Evolutionary conservation across 106 monocot species (phyloP).

Genomic region (Dioscorea zingiberensis): DNA sequence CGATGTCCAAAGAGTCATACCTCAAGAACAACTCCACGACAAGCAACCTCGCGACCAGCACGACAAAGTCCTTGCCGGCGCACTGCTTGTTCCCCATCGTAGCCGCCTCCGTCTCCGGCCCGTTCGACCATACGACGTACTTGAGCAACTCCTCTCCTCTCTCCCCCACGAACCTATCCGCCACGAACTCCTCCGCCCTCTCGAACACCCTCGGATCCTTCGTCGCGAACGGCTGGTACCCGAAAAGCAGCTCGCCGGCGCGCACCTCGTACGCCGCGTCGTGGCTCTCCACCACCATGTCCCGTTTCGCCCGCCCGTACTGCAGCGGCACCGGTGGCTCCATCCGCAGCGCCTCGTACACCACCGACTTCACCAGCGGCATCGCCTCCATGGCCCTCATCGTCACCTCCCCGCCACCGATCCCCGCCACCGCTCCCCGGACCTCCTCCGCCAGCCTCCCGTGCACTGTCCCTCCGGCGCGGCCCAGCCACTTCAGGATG

Average conservation of each 20-base stretch:
- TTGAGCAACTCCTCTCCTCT: conserved; percentile 43
- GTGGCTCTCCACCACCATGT: conserved; percentile 75
- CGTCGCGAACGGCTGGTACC: conserved; percentile 94
- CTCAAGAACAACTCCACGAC: conserved; percentile 64
- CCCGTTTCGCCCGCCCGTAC: conserved; percentile 69
- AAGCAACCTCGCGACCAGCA: conserved; percentile 57
- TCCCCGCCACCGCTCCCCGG: conserved; percentile 48
- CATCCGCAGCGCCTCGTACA: conserved; percentile 81
- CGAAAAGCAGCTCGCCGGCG: conserved; percentile 82
- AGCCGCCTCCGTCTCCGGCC: conserved; percentile 72
- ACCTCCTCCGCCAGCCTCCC: conserved; percentile 65
- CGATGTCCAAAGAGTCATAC: conserved; percentile 69
- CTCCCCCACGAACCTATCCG: conserved; percentile 73
- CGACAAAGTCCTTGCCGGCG: conserved; percentile 91
- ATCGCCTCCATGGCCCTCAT: conserved; percentile 51
- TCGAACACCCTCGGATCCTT: conserved; percentile 77
- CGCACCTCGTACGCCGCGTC: conserved; percentile 62
- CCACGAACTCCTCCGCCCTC: conserved; percentile 62
- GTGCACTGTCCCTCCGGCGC: conserved; percentile 47
- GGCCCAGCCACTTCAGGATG: conserved; percentile 62
- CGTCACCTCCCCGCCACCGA: conserved; percentile 38
- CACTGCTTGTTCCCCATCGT: conserved; percentile 87
- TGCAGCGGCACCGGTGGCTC: conserved; percentile 92
- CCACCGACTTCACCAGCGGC: conserved; percentile 73
- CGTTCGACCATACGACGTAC: conserved; percentile 87